A percentile compares a stretch with the other conserved stretches of the same genome.
These are phyloP conservation scores for Erodium chrysanthum DNA, from an alignment of 441 rosid genomes.

Conservation along the genomic window DNA sequence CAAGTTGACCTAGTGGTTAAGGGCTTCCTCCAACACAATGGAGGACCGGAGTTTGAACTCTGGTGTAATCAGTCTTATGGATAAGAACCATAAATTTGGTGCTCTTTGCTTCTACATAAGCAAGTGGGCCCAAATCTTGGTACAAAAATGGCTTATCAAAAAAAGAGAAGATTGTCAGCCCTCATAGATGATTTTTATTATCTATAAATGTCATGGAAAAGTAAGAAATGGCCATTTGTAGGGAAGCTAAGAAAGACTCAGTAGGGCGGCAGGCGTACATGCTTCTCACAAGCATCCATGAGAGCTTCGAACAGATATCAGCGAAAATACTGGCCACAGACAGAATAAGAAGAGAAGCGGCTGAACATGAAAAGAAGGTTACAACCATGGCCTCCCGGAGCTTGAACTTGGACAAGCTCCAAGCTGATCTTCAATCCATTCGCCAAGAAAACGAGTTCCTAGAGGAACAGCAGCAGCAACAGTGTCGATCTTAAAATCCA, in stretches of 20 bases:
- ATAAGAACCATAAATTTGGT: no score
- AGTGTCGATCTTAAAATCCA: not conserved
- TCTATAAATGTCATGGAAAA: conserved; percentile 6
- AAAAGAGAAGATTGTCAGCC: not conserved
- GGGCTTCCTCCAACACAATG: no score
- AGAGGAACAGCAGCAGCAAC: conserved; percentile 18
- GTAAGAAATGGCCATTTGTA: conserved; percentile 19
- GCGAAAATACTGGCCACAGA: conserved; percentile 54
- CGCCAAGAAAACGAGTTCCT: conserved; percentile 46
- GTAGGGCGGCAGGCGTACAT: conserved; percentile 56
- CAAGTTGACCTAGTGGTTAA: no score
- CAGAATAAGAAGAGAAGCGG: conserved; percentile 55
- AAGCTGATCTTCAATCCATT: conserved; percentile 52
- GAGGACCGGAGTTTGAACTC: no score
- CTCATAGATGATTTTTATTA: not conserved
- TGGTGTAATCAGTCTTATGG: no score
- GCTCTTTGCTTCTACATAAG: no score
- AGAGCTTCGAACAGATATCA: conserved; percentile 55
- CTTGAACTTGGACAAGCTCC: conserved; percentile 41
- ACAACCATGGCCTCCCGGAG: conserved; percentile 39
- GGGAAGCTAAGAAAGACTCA: conserved; percentile 69
- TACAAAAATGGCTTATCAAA: no score
- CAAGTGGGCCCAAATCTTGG: no score
- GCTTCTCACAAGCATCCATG: conserved; percentile 63
- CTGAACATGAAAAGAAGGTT: conserved; percentile 66